Base-by-base conservation (phyloP, 768 basidiomycete genomes). In the Pisolithus marmoratus region DNA sequence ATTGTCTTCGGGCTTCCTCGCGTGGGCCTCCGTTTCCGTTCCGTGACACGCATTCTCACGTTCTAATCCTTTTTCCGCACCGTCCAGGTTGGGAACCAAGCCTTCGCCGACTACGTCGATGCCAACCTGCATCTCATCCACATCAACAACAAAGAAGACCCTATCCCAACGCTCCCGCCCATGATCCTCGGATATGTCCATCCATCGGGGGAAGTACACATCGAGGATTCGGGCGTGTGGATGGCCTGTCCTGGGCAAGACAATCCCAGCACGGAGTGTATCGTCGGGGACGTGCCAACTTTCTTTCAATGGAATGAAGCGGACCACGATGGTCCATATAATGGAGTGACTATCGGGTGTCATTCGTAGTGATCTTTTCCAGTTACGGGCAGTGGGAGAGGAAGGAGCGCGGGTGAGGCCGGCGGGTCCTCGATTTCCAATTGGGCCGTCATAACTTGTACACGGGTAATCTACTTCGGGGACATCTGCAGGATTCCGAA, bases 171-270 rank as follows among this genome's bases (percentile, higher is more conserved):
- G 48, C 46, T 38, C 26, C 71, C 71, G 4, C 60, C 62, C 6
- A 60, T 38, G 56, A 72, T 70, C 63, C n/a, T 76, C 49, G 74
- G 63, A 19, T 78, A 64, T 48, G 64, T 60, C 7, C 75, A 78
- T 44, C 62, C 74, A 2, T 53, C 63, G 0, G 74, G 74, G 8
- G 76, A 78, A 52, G 63, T 71, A 3, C 76, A 77, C 53, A 75
- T 77, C 14, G 62, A 72, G 51, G 72, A 76, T 38, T 71, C 69
- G 3, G 72, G 69, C 0, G 63, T 66, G 17, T 87, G 84, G 84
- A 63, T 73, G 20, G 52, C 66, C 7, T 87, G 85, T 55, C 74
- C 82, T 5, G 80, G 81, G 6, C 77, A 84, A 52, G 85, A 87
- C 54, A 86, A 87, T 59, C 58, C 73, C 5, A 79, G 73, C 54